Percentiles rank a stretch among this genome's conserved stretches.
These are phyloP conservation scores for Sclerotiophoma versabilis DNA, from an alignment of 2,329 filamentous ascomycete species.

Conservation along the genomic window DNA sequence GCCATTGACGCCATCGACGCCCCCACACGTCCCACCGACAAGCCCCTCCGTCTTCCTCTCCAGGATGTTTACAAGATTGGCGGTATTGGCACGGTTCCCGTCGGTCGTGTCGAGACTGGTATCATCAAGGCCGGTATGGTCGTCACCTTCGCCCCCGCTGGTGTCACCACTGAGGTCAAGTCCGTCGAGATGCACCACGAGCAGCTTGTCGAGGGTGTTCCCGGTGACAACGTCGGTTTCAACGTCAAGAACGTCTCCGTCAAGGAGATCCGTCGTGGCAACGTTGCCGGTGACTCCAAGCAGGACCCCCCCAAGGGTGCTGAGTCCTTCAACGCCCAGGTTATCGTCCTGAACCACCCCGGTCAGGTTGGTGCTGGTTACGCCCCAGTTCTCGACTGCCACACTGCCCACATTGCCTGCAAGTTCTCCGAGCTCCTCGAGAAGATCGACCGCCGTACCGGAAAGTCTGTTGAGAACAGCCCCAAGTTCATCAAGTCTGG, in stretches of 20 bases:
- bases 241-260: slow-evolving; percentile 99
- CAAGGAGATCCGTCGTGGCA: slow-evolving; percentile 99
- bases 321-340: slow-evolving; percentile 98
- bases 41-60: slow-evolving; percentile 99
- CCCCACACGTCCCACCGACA: slow-evolving; percentile 93
- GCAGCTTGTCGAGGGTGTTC: slow-evolving; percentile 92
- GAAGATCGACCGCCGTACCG: slow-evolving; percentile 99
- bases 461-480: slow-evolving; percentile 88
- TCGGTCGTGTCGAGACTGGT: slow-evolving; percentile 99
- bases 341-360: slow-evolving; percentile 99
- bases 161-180: slow-evolving; percentile 99
- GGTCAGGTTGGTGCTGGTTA: slow-evolving; percentile 99
- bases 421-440: slow-evolving; percentile 99
- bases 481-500: slow-evolving; percentile 99
- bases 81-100: slow-evolving; percentile 99
- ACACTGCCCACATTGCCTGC: slow-evolving; percentile 99
- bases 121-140: slow-evolving; percentile 87
- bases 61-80: slow-evolving; percentile 99
- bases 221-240: slow-evolving; percentile 99
- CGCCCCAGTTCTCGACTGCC: slow-evolving; percentile 98
- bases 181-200: slow-evolving; percentile 99
- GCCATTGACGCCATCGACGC: slow-evolving; percentile 96
- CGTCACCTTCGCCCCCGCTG: slow-evolving; percentile 97
- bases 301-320: slow-evolving; percentile 91
- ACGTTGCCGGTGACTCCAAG: slow-evolving; percentile 99